phyloP scores from a whole-genome alignment of 2,329 filamentous ascomycete genomes.

The Leptographium radiaticola region DNA sequence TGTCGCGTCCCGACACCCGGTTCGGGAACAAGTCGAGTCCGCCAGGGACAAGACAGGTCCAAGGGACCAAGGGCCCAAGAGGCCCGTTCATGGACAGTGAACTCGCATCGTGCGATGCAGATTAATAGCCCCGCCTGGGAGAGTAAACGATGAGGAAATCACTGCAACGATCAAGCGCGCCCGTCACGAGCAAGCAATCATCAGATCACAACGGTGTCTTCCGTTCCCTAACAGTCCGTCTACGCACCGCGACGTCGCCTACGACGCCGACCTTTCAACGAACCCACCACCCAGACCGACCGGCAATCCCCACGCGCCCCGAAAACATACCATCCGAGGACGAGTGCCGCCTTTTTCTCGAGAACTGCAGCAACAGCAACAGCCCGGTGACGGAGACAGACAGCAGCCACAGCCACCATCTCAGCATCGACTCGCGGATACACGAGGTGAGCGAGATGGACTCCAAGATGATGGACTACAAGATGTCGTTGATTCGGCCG shows the following conservation, averaged over 20 bases:
- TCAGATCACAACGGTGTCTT: not conserved
- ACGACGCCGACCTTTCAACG: slow-evolving; percentile 2
- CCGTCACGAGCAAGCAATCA: not conserved
- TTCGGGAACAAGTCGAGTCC: too few relatives aligned
- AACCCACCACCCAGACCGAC: slow-evolving; percentile 17
- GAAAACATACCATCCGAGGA: slow-evolving; percentile 16
- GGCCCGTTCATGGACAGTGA: too few relatives aligned
- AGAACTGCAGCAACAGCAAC: not conserved
- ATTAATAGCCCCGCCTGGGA: not conserved
- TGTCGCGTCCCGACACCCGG: too few relatives aligned
- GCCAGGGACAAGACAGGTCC: not conserved
- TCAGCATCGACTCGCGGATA: not conserved
- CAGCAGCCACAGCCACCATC: not conserved
- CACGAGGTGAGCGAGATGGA: not conserved
- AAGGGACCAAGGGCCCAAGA: too few relatives aligned
- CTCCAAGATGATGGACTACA: too few relatives aligned
- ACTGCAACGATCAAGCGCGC: slow-evolving; percentile 6
- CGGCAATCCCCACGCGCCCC: slow-evolving; percentile 7
- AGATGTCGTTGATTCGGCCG: too few relatives aligned
- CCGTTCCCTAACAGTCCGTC: not conserved
- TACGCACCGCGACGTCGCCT: not conserved
- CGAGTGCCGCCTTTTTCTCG: slow-evolving; percentile 13
- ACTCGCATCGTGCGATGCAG: too few relatives aligned
- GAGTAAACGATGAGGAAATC: slow-evolving; percentile 4
- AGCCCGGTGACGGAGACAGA: not conserved